These are phyloP conservation scores for Urostyla sp. DNA, from an alignment of 73 alveolate species.

Conservation along the genomic window DNA sequence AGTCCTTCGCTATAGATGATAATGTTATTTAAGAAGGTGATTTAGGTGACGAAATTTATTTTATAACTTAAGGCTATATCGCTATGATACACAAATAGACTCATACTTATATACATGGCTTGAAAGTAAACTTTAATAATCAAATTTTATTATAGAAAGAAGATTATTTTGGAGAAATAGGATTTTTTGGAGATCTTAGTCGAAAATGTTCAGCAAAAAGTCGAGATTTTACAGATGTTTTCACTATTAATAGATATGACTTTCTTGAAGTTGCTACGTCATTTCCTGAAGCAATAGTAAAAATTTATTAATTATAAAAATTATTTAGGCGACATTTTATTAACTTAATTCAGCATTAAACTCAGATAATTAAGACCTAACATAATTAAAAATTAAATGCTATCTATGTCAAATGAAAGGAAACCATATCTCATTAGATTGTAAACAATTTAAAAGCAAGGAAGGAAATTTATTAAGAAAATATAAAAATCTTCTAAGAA, in stretches of 20 bases:
- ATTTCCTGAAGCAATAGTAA: conserved; percentile 60
- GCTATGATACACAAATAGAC: too few relatives aligned
- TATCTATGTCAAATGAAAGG: conserved; percentile 8
- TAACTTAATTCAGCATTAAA: conserved; percentile 1
- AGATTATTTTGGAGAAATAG: conserved; percentile 40
- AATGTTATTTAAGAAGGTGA: conserved; percentile 14
- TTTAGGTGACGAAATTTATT: too few relatives aligned
- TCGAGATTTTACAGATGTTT: conserved; percentile 59
- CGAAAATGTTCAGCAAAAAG: conserved; percentile 40
- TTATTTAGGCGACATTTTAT: conserved; percentile 20
- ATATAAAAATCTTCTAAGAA: background rate
- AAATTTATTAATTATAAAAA: background rate
- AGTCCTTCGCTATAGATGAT: conserved; percentile 34
- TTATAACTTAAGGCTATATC: too few relatives aligned
- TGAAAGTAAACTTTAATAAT: too few relatives aligned
- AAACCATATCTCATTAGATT: conserved; percentile 36
- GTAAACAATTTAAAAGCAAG: background rate
- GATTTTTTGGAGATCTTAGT: conserved; percentile 45
- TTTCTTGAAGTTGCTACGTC: conserved; percentile 42
- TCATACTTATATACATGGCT: too few relatives aligned
- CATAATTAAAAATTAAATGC: conserved; percentile 3
- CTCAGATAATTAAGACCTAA: conserved; percentile 1
- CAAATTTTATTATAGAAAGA: background rate
- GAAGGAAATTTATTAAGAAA: too few relatives aligned
- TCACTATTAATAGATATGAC: conserved; percentile 8